These are phyloP conservation scores for Talaromyces sp. DNA, from an alignment of 2,329 filamentous ascomycete genomes.

Conservation along the genomic window DNA sequence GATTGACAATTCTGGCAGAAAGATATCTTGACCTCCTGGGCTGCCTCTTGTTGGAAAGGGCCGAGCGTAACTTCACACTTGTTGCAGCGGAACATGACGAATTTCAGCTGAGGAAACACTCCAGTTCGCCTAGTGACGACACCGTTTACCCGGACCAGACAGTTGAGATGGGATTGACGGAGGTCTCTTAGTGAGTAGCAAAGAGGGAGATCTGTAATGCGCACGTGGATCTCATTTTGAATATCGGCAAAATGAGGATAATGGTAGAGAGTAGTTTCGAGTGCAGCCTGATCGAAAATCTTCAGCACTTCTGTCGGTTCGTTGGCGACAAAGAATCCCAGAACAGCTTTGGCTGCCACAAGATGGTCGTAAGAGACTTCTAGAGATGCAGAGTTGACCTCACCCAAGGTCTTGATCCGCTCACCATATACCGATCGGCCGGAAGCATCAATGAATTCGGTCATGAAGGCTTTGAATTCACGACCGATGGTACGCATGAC, in stretches of 20 bases:
- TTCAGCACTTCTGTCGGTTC: constrained; percentile 92
- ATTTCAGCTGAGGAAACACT: constrained; percentile 96
- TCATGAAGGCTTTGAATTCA: constrained; percentile 96
- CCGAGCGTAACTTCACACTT: constrained; percentile 91
- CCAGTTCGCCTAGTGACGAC: constrained; percentile 92
- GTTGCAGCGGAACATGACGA: constrained; percentile 94
- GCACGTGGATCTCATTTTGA: constrained; percentile 95
- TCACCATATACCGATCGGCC: constrained; percentile 92
- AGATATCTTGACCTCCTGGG: constrained; percentile 90
- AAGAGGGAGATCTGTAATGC: constrained; percentile 90
- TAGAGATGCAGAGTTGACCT: constrained; percentile 91
- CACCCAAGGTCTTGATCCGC: constrained; percentile 90
- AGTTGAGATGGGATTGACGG: constrained; percentile 93
- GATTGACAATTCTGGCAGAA: constrained; percentile 97
- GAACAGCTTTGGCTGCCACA: constrained; percentile 81
- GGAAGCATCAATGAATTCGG: constrained; percentile 86
- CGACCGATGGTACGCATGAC: constrained; percentile 91
- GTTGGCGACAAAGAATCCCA: constrained; percentile 95
- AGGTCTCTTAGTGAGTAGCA: constrained; percentile 93
- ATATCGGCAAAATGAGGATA: constrained; percentile 98
- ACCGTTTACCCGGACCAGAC: constrained; percentile 86
- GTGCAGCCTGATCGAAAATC: constrained; percentile 92
- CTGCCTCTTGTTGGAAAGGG: constrained; percentile 96
- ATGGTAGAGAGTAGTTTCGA: constrained; percentile 92
- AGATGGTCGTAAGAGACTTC: constrained; percentile 96